phyloP scores from a whole-genome alignment of 2,329 filamentous ascomycete genomes.

The Aspergillus neoniger region DNA sequence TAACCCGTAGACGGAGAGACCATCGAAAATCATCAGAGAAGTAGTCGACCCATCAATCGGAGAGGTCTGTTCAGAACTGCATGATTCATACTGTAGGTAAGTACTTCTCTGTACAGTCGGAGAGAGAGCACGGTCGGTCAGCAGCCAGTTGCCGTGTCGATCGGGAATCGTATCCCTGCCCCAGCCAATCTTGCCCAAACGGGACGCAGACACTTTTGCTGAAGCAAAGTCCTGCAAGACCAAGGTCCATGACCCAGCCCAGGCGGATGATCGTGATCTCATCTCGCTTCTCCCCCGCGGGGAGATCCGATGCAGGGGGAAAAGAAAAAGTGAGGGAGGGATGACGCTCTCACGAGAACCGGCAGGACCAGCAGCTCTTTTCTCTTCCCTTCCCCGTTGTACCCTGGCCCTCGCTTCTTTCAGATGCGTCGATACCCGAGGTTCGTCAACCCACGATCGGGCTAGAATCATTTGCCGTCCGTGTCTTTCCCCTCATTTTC shows the following conservation, averaged over 20 bases:
- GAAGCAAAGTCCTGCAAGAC: not conserved
- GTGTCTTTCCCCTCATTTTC: constrained; percentile 14
- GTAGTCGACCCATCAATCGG: too few species aligned
- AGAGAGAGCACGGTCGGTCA: constrained; percentile 12
- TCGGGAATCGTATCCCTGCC: constrained; percentile 21
- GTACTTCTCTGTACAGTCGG: not conserved
- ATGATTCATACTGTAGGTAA: too few species aligned
- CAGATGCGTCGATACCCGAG: constrained; percentile 20
- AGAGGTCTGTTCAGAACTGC: too few species aligned
- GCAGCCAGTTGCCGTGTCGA: constrained; percentile 16
- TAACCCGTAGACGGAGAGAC: too few species aligned
- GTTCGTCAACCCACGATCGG: constrained; percentile 17
- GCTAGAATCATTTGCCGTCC: constrained; percentile 12
- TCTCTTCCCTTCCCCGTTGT: not conserved
- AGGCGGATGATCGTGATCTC: constrained; percentile 20
- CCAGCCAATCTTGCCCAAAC: constrained; percentile 15
- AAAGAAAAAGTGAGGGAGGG: not conserved
- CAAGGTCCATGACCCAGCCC: constrained; percentile 5
- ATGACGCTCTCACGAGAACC: constrained; percentile 13
- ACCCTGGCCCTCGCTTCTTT: not conserved
- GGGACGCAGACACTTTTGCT: not conserved
- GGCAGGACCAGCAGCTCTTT: not conserved
- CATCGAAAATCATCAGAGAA: too few species aligned
- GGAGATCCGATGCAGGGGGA: constrained; percentile 26
- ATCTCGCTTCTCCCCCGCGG: constrained; percentile 29